Base-by-base conservation (phyloP, 2,329 filamentous ascomycete species). In the Stemphylium beticola region DNA sequence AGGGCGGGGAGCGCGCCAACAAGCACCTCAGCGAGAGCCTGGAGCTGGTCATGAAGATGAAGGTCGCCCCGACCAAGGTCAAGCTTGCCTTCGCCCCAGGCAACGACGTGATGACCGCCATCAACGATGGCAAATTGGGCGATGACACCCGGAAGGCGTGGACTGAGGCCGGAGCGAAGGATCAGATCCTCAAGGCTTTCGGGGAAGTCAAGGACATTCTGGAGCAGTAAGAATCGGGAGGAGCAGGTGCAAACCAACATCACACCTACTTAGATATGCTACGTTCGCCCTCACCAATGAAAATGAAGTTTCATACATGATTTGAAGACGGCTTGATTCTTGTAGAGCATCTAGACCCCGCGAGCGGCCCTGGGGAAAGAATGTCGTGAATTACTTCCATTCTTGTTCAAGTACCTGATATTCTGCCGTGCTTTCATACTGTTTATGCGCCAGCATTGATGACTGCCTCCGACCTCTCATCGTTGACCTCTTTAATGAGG, bases 1-100 rank as follows among this genome's bases (percentile, higher is more conserved):
- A 68, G 4, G 80, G 81, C 29, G 81, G 80, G 2, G 44, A 51
- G 39, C 39, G 45, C 45, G 53, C 53, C 29, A 55, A 55, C 12
- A 40, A 47, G 47, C 47, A 55, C 1, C 36, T 55, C 29, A 31
- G 32, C 20, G 42, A 51, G 53, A 55, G 46, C 41, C 24, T 55
- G 41, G 47, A 43, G 20, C 15, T 43, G 12, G 47, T 55, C 29
- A 55, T 55, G 53, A 40, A 51, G 42, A 51, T 55, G 53, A 55
- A 55, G 37, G 53, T 55, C 20, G 41, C 26, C 18, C 41, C 41
- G 15, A 55, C 53, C 15, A 55, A 47, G 42, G 53, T 55, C 29
- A 22, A 37, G 47, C 42, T 55, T 8, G 5, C 47, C 11, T 55
- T 55, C 15, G 53, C 53, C 20, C 26, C 46, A n/a, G 53, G 53